These are phyloP conservation scores for Alternaria postmessia DNA, from an alignment of 2,329 filamentous ascomycete genomes.

Conservation along the genomic window DNA sequence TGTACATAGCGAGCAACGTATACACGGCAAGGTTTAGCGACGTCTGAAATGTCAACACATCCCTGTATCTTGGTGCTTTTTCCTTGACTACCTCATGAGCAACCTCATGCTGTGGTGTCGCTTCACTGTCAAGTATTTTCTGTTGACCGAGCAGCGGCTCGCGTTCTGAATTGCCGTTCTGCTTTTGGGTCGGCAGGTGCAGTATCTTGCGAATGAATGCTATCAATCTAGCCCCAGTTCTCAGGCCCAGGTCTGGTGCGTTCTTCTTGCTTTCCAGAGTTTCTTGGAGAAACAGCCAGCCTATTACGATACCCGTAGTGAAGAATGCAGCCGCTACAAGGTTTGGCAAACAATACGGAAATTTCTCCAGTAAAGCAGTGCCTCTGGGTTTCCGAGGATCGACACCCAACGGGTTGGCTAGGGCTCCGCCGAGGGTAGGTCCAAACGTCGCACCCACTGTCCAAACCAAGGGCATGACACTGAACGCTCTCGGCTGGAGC, in stretches of 20 bases:
- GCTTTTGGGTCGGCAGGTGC: constrained; percentile 18
- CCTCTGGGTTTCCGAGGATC: constrained; percentile 71
- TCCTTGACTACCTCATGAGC: constrained; percentile 18
- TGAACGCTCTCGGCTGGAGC: constrained; percentile 88
- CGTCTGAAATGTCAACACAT: constrained; percentile 79
- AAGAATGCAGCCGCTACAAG: constrained; percentile 80
- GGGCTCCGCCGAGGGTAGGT: constrained; percentile 82
- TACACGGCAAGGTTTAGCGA: constrained; percentile 79
- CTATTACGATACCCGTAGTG: constrained; percentile 75
- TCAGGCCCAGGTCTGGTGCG: constrained; percentile 75
- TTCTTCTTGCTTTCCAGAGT: constrained; percentile 77
- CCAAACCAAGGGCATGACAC: constrained; percentile 92
- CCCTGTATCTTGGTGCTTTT: constrained; percentile 55
- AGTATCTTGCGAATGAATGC: constrained; percentile 34
- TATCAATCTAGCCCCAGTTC: constrained; percentile 72
- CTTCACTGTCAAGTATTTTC: constrained; percentile 30
- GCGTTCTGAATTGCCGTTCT: constrained; percentile 25
- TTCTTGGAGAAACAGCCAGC: constrained; percentile 84
- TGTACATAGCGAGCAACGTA: constrained; percentile 81
- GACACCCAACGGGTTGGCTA: constrained; percentile 81
- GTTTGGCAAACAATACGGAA: constrained; percentile 87
- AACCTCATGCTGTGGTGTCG: constrained; percentile 10
- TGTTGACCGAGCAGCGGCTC: constrained; percentile 42
- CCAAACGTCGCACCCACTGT: constrained; percentile 87
- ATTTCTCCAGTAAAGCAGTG: constrained; percentile 74